Base-by-base conservation (phyloP, 2,329 filamentous ascomycete species). In the Nemania serpens region DNA sequence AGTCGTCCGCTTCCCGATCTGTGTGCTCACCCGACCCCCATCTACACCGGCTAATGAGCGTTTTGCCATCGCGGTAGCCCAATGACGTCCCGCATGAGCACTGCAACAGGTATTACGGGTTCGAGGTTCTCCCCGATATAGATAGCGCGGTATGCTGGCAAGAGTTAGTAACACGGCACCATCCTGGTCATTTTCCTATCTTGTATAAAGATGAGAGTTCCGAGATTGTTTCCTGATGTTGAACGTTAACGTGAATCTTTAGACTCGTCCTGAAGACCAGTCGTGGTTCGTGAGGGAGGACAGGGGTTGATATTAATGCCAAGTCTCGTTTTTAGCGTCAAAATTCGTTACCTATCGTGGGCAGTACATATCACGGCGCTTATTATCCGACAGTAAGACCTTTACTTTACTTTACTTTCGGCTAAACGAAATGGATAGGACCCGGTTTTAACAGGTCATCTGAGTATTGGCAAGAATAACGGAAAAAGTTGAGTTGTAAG, bases 31-130 rank as follows among this genome's bases (percentile, higher is more conserved):
- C 20, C 42, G 37, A 29, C 36, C 25, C 49, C 34, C 37, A 58
- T 51, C 48, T 22, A 29, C 22, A 37, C 59, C 55, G 59, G 59
- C 50, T 62, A 62, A 62, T 62, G 22, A 36, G 6, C 37, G 41
- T 53, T 53, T 34, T 58, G 41, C 39, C 47, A 51, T 18, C 3
- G 17, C 37, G 22, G 43, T 12, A 56, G 49, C 17, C 47, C 34
- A 56, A 56, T 34, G 48, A 48, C 52, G 57, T 34, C 54, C 47
- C 37, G 15, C 36, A 42, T 53, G 43, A 42, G 42, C 18, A 37
- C 41, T 48, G 42, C 36, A 20, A 52, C 58, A 48, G 58, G 33
- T 53, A 57, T 57, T 61, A 34, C 5, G 22, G 29, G 48, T 29
- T 22, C 20, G n/a, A 48, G 42, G 43, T 25, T 57, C 58, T 48